Conservation (phyloP, 208 protist species). For the Leishmania lainsoni region DNA sequence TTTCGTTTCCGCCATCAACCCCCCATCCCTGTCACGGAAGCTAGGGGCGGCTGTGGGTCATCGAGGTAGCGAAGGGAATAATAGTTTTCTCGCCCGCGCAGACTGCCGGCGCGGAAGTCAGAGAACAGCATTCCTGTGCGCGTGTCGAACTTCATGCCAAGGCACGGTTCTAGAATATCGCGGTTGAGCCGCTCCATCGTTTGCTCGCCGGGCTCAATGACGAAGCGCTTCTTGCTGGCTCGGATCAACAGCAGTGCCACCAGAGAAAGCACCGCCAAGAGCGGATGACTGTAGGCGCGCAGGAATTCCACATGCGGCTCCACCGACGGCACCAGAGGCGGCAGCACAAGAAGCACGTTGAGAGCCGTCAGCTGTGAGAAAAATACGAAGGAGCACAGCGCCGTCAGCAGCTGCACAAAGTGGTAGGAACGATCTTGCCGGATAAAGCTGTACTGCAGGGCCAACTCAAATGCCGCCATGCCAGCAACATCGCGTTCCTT, state of each 20-base stretch:
- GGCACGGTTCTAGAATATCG: constrained; percentile 78
- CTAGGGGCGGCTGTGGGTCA: background rate
- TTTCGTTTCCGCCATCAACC: background rate
- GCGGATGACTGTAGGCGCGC: constrained; percentile 22
- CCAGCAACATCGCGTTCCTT: constrained; percentile 84
- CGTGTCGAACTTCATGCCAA: constrained; percentile 76
- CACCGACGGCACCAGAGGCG: constrained; percentile 46
- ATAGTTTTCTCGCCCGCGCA: constrained; percentile 42
- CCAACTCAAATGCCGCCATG: constrained; percentile 82
- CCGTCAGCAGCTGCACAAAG: constrained; percentile 76
- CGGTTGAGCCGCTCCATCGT: constrained; percentile 76
- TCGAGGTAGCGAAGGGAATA: constrained; percentile 58
- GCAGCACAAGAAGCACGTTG: constrained; percentile 40
- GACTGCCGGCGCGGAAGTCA: constrained; percentile 43
- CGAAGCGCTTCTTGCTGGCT: constrained; percentile 70
- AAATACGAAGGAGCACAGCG: constrained; percentile 69
- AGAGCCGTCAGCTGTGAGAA: constrained; percentile 38
- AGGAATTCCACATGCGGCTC: constrained; percentile 31
- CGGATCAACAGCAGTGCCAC: constrained; percentile 67
- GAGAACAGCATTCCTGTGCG: constrained; percentile 71
- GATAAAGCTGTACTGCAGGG: constrained; percentile 77
- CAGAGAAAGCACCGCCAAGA: constrained; percentile 42
- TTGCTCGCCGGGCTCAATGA: constrained; percentile 80
- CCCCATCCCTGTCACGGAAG: background rate
- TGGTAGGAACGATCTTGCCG: constrained; percentile 88